Percentiles rank a stretch among this genome's conserved stretches.
Conservation (phyloP, 768 basidiomycete genomes). For the Galerina marginata region DNA sequence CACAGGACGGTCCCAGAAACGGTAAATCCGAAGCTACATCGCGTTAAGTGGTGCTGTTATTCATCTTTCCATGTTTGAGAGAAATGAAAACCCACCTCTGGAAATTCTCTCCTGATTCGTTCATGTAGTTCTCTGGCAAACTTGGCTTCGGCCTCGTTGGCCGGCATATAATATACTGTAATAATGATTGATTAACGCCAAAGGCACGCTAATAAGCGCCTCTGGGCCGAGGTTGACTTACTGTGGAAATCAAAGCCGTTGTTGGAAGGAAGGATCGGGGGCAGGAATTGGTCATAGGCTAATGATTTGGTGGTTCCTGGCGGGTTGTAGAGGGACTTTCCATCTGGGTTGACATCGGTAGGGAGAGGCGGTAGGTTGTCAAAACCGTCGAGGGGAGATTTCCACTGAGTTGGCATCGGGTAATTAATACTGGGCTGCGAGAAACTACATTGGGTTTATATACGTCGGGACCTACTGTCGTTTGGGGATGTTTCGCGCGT, state of each 20-base stretch:
- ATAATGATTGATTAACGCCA: background rate
- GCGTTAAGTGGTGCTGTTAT: background rate
- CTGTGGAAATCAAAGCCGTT: conserved; percentile 80
- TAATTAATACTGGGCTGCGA: background rate
- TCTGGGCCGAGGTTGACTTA: conserved; percentile 34
- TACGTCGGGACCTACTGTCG: too few relatives aligned
- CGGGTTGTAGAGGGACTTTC: conserved; percentile 59
- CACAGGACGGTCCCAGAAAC: conserved; percentile 65
- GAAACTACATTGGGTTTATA: too few relatives aligned
- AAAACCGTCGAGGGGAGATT: conserved; percentile 44
- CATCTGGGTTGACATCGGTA: conserved; percentile 52
- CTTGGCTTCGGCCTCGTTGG: conserved; percentile 44
- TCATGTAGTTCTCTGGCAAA: conserved; percentile 65
- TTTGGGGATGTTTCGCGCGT: too few relatives aligned
- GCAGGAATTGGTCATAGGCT: conserved; percentile 59
- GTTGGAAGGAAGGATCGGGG: conserved; percentile 55
- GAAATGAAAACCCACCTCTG: conserved; percentile 52
- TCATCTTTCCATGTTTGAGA: background rate
- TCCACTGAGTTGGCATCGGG: conserved; percentile 16
- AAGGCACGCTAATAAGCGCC: background rate
- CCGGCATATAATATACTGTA: conserved; percentile 68
- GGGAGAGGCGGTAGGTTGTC: conserved; percentile 49
- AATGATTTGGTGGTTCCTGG: conserved; percentile 47
- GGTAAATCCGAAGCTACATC: conserved; percentile 62
- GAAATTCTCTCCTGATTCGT: conserved; percentile 65